phyloP scores from a whole-genome alignment of 352 stramenopile species.

The Hyaloperonospora brassicae region DNA sequence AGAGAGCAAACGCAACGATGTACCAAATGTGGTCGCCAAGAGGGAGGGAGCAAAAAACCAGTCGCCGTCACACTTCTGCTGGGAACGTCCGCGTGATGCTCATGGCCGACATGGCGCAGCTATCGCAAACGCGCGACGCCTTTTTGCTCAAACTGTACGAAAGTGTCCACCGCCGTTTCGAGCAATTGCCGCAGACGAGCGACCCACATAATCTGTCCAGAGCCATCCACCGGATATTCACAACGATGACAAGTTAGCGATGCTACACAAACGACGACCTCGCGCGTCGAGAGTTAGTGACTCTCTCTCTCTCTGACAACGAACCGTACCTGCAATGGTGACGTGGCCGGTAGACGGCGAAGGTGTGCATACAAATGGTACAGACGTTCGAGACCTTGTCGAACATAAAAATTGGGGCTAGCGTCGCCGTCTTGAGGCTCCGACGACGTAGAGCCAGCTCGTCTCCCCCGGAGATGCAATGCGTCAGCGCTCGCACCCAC shows the following conservation, averaged over 20 bases:
- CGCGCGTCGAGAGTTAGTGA: conserved; percentile 11
- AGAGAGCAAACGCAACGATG: no score
- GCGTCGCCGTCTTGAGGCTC: conserved; percentile 61
- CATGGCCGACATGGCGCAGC: conserved; percentile 44
- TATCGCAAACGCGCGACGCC: conserved; percentile 68
- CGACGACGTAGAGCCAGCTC: conserved; percentile 52
- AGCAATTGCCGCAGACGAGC: conserved; percentile 79
- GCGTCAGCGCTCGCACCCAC: conserved; percentile 69
- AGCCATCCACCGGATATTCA: conserved; percentile 5
- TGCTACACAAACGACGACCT: conserved; percentile 7
- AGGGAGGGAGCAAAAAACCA: no score
- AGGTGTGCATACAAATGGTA: conserved; percentile 76
- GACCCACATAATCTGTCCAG: conserved; percentile 60
- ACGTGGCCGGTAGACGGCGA: conserved; percentile 72
- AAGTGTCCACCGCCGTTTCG: conserved; percentile 65
- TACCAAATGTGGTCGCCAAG: no score
- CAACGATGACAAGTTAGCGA: conserved; percentile 24
- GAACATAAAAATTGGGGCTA: conserved; percentile 84
- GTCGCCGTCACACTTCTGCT: conserved; percentile 12
- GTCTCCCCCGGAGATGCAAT: conserved; percentile 60
- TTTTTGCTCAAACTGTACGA: conserved; percentile 75
- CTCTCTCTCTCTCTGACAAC: background rate
- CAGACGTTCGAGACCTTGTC: conserved; percentile 82
- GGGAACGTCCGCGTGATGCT: conserved; percentile 32
- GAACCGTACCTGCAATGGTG: conserved; percentile 69